Evolutionary conservation across 1,139 yeast species (phyloP).

Genomic region (Candida pseudocylindracea): DNA sequence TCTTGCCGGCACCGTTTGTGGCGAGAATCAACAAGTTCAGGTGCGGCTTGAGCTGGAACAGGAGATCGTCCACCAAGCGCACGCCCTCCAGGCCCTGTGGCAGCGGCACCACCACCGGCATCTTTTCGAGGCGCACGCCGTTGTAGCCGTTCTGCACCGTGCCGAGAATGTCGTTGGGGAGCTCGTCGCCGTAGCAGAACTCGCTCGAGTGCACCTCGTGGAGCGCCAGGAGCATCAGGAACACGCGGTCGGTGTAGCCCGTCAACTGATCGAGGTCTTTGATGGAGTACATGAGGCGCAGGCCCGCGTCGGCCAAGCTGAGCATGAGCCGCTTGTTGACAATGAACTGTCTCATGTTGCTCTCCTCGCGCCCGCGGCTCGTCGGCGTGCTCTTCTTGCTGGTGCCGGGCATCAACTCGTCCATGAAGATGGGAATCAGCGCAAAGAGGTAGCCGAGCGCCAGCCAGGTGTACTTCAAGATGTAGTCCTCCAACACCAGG

Average conservation of each 20-base stretch:
- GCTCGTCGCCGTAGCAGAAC: slow-evolving; percentile 38
- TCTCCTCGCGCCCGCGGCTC: slow-evolving; percentile 9
- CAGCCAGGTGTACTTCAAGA: slow-evolving; percentile 84
- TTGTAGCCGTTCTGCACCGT: slow-evolving; percentile 56
- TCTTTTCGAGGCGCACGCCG: slow-evolving; percentile 65
- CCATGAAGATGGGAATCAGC: slow-evolving; percentile 55
- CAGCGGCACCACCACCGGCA: slow-evolving; percentile 67
- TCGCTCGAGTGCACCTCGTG: slow-evolving; percentile 65
- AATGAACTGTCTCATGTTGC: slow-evolving; percentile 70
- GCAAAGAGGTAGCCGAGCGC: slow-evolving; percentile 85
- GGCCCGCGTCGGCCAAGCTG: slow-evolving; percentile 88
- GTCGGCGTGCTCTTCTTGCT: slow-evolving; percentile 1
- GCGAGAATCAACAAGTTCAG: slow-evolving; percentile 69
- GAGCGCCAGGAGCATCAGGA: slow-evolving; percentile 46
- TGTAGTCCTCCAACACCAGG: slow-evolving; percentile 64
- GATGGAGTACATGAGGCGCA: slow-evolving; percentile 87
- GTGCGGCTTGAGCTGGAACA: slow-evolving; percentile 40
- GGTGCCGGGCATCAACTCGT: slow-evolving; percentile 12
- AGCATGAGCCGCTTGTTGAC: slow-evolving; percentile 80
- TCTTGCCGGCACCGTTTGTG: slow-evolving; percentile 78
- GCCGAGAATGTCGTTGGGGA: slow-evolving; percentile 42
- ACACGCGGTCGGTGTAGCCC: slow-evolving; percentile 78
- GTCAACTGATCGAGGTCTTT: slow-evolving; percentile 84
- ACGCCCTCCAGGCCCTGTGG: slow-evolving; percentile 28
- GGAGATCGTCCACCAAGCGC: slow-evolving; percentile 31